These are phyloP conservation scores for Dovyalis caffra DNA, from an alignment of 345 rosid genomes.

Conservation along the genomic window DNA sequence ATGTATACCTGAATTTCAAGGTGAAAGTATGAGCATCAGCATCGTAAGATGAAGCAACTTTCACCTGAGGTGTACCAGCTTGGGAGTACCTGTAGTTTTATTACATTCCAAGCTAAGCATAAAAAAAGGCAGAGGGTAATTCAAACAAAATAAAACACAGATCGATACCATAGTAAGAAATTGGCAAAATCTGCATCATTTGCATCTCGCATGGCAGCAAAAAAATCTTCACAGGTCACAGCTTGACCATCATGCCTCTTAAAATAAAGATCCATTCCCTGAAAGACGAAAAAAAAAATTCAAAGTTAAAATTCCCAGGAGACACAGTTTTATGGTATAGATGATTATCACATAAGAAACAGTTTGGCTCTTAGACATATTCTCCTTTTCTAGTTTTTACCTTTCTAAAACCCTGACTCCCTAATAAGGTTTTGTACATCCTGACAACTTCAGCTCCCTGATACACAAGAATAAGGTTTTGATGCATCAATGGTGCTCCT, in stretches of 20 bases:
- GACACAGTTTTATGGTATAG: constrained; percentile 7
- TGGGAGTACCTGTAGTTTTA: constrained; percentile 83
- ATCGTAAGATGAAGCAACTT: constrained; percentile 71
- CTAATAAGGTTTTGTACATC: constrained; percentile 99
- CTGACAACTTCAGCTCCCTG: constrained; percentile 99
- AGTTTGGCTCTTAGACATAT: constrained; percentile 1
- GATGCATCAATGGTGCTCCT: constrained; percentile 10
- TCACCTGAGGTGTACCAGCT: constrained; percentile 94
- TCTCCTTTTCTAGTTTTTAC: constrained; percentile 47
- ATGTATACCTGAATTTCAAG: constrained; percentile 75
- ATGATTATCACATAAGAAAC: not conserved
- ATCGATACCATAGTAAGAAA: constrained; percentile 78
- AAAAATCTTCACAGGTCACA: constrained; percentile 97
- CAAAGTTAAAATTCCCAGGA: not conserved
- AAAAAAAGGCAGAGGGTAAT: not conserved
- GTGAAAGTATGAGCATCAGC: constrained; percentile 74
- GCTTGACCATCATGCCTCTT: constrained; percentile 96
- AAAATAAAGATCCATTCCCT: constrained; percentile 99
- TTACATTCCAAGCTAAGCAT: constrained; percentile 2
- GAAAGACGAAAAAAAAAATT: constrained; percentile 7
- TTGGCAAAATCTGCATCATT: constrained; percentile 90
- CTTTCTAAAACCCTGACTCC: constrained; percentile 87
- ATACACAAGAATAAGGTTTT: not conserved
- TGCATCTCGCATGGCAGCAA: constrained; percentile 96
- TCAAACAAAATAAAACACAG: not conserved